Conservation (phyloP, 176 grass and related monocot genomes). For the Lolium perenne region DNA sequence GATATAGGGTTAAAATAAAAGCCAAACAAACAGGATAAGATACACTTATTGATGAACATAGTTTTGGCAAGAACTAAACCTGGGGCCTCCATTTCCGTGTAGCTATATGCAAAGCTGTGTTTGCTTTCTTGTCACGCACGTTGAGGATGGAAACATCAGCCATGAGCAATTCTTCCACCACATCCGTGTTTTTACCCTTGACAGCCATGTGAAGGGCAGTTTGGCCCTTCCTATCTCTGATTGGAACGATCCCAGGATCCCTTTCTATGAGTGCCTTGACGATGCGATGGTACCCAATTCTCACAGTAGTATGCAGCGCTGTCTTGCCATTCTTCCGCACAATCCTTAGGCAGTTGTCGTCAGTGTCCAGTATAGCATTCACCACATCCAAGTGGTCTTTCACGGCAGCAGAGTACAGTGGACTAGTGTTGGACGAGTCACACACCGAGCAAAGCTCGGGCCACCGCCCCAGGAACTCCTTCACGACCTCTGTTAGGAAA, state of each 20-base stretch:
- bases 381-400: slow-evolving; percentile 92
- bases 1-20: slow-evolving; percentile 7
- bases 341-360: slow-evolving; percentile 66
- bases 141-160: slow-evolving; percentile 91
- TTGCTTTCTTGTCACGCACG: slow-evolving; percentile 90
- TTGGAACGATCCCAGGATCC: slow-evolving; percentile 76
- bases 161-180: slow-evolving; percentile 84
- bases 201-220: slow-evolving; percentile 99
- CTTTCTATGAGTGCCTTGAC: slow-evolving; percentile 78
- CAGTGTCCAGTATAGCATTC: slow-evolving; percentile 74
- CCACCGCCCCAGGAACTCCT: slow-evolving; percentile 78
- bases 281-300: slow-evolving; percentile 80
- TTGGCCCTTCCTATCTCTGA: slow-evolving; percentile 94
- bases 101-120: slow-evolving; percentile 93
- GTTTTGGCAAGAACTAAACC: slow-evolving; percentile 55
- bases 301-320: slow-evolving; percentile 74
- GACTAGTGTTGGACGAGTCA: slow-evolving; percentile 81
- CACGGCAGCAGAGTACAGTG: slow-evolving; percentile 92
- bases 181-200: slow-evolving; percentile 91
- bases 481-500: slow-evolving; percentile 68
- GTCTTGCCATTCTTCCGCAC: slow-evolving; percentile 96
- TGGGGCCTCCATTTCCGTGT: slow-evolving; percentile 99
- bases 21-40: neutral
- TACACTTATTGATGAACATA: neutral
- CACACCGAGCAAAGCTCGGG: slow-evolving; percentile 67